Evolutionary conservation across 2,329 filamentous ascomycete species (phyloP).

Genomic region (Penicillium expansum): DNA sequence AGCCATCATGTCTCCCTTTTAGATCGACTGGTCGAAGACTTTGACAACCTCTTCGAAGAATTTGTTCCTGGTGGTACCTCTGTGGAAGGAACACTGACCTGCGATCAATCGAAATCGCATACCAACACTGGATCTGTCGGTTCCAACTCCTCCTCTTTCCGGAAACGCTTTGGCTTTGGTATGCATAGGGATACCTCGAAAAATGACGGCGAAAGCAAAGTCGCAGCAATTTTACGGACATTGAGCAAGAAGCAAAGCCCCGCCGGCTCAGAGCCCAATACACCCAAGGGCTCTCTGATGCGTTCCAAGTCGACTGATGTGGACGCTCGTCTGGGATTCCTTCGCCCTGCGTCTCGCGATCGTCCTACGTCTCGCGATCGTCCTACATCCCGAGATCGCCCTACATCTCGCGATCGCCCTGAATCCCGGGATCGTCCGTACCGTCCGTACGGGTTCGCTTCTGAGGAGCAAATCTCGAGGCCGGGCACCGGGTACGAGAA

Average conservation of each 20-base stretch:
- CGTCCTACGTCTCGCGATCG: constrained; percentile 41
- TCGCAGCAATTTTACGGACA: constrained; percentile 79
- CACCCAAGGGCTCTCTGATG: constrained; percentile 65
- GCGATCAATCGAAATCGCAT: constrained; percentile 60
- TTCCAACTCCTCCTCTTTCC: constrained; percentile 82
- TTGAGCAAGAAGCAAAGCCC: constrained; percentile 74
- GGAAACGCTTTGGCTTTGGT: constrained; percentile 79
- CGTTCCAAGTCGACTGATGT: constrained; percentile 78
- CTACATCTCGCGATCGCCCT: constrained; percentile 18
- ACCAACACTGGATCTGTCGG: constrained; percentile 71
- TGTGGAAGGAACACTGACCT: constrained; percentile 42
- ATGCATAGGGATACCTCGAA: constrained; percentile 78
- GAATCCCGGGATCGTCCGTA: constrained; percentile 54
- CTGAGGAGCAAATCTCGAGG: constrained; percentile 47
- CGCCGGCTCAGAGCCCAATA: constrained; percentile 62
- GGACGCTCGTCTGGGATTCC: constrained; percentile 49
- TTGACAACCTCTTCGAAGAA: constrained; percentile 81
- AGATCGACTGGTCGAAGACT: constrained; percentile 85
- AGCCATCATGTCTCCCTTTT: constrained; percentile 84
- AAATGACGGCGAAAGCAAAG: constrained; percentile 63
- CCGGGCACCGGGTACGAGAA: constrained; percentile 50
- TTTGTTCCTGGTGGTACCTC: constrained; percentile 46
- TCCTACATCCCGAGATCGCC: constrained; percentile 56
- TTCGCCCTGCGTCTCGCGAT: constrained; percentile 57
- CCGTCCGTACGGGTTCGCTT: constrained; percentile 49